These are phyloP conservation scores for Penicillium longicatenatum DNA, from an alignment of 495 filamentous ascomycete genomes.

Conservation along the genomic window DNA sequence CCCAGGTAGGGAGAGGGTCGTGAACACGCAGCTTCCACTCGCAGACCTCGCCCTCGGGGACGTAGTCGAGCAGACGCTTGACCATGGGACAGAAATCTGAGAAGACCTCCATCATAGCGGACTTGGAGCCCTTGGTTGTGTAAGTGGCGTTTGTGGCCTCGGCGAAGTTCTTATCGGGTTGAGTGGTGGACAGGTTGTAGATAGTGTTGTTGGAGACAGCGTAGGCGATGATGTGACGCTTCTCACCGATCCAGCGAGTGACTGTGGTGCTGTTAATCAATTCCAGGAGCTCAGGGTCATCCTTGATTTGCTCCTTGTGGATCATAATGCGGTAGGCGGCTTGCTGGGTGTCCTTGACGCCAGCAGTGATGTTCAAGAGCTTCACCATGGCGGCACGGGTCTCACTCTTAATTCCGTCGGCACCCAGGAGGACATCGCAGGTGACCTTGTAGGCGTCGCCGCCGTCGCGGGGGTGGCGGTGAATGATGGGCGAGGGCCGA, in stretches of 20 bases:
- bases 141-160: conserved; percentile 73
- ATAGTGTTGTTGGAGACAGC: conserved; percentile 71
- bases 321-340: conserved; percentile 89
- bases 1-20: conserved; percentile 69
- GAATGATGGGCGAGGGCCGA: conserved; percentile 56
- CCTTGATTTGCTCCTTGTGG: conserved; percentile 62
- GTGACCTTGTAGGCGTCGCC: conserved; percentile 52
- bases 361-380: conserved; percentile 51
- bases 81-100: conserved; percentile 72
- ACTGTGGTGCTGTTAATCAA: conserved; percentile 68
- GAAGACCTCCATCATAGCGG: conserved; percentile 66
- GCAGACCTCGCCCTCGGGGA: conserved; percentile 78
- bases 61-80: conserved; percentile 71
- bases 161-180: conserved; percentile 74
- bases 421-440: conserved; percentile 69
- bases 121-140: conserved; percentile 71
- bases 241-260: conserved; percentile 76
- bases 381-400: conserved; percentile 65
- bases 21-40: conserved; percentile 80
- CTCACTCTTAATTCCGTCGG: conserved; percentile 72
- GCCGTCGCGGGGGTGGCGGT: conserved; percentile 56
- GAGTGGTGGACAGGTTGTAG: conserved; percentile 77
- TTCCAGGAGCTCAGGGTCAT: conserved; percentile 66
- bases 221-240: conserved; percentile 82
- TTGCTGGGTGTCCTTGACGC: conserved; percentile 71